Base-by-base conservation (phyloP, 495 filamentous ascomycete genomes). In the Wilcoxina mikolae region DNA sequence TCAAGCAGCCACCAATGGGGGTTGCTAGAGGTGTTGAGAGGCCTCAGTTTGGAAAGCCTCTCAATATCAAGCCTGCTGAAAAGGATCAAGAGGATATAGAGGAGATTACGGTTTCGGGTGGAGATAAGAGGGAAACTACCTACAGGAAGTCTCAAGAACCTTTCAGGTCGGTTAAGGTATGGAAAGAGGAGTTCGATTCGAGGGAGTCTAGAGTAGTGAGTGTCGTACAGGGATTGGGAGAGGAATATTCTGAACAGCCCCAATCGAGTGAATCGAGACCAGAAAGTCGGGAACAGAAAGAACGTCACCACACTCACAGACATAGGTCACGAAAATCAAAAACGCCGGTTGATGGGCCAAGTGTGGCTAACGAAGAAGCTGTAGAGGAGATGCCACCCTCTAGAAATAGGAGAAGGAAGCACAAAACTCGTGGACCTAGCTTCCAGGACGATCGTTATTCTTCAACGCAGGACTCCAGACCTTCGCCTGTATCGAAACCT, bases 121-220 rank as follows among this genome's bases (percentile, higher is more conserved):
- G 46, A 3, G 53, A 51, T 20, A 35, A 27, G 7, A 38, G 53
- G 31, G 44, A 25, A 20, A 42, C 23, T 29, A 23, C 28, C 24
- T 38, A 22, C 27, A 47, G 25, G 23, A 56, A 56, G n/a, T 47
- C 17, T 15, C 20, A 12, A 18, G 45, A 24, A 18, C 58, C 29
- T 22, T 39, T 52, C 17, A 52, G 58, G n/a, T 42, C 38, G 3
- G 58, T 58, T 15, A 53, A 55, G 42, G 43, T 29, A 5, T 57
- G 54, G 49, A 52, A 52, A 27, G 49, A 52, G 18, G 17, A 52
- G n/a, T 52, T 39, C 18, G 49, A 38, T 9, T 11, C 31, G 33
- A 52, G 23, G 12, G 43, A 46, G 3, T 15, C 1, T 46, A 2
- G 12, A 39, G 20, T 5, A 5, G n/a, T n/a, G 35, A 18, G 20